Evolutionary conservation across 768 basidiomycete species (phyloP).

Genomic region (Boletus sensibilis): DNA sequence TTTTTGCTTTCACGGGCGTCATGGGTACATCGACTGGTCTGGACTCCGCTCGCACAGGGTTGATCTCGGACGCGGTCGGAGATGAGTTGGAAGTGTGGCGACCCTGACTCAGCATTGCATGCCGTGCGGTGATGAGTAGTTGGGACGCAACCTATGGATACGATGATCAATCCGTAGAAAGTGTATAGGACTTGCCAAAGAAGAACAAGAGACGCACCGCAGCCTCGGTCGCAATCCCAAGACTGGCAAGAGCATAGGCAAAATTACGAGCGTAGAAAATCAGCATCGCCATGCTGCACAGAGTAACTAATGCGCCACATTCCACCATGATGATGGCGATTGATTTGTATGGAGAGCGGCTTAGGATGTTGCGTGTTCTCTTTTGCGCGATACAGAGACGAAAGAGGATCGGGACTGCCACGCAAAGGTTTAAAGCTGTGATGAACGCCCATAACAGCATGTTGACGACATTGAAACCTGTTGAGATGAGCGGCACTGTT

Average conservation of each 20-base stretch:
- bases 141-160: conserved; percentile 11
- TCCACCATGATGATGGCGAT: conserved; percentile 19
- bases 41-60: neutral
- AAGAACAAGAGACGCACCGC: conserved; percentile 9
- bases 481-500: neutral
- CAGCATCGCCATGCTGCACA: conserved; percentile 6
- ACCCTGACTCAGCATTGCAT: conserved; percentile 3
- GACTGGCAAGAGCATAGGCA: neutral
- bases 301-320: conserved; percentile 16
- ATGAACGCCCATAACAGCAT: conserved; percentile 15
- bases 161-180: neutral
- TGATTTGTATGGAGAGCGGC: conserved; percentile 11
- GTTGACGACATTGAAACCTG: neutral
- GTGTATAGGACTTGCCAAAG: too few relatives aligned
- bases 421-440: conserved; percentile 12
- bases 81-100: neutral
- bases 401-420: conserved; percentile 15
- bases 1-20: neutral
- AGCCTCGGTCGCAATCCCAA: conserved; percentile 17
- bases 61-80: neutral
- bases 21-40: neutral
- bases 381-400: conserved; percentile 15
- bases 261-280: conserved; percentile 4
- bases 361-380: neutral
- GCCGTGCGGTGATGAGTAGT: conserved; percentile 16